Evolutionary conservation across 805 yeast genomes (phyloP).

Genomic region (Pichia deserticola): DNA sequence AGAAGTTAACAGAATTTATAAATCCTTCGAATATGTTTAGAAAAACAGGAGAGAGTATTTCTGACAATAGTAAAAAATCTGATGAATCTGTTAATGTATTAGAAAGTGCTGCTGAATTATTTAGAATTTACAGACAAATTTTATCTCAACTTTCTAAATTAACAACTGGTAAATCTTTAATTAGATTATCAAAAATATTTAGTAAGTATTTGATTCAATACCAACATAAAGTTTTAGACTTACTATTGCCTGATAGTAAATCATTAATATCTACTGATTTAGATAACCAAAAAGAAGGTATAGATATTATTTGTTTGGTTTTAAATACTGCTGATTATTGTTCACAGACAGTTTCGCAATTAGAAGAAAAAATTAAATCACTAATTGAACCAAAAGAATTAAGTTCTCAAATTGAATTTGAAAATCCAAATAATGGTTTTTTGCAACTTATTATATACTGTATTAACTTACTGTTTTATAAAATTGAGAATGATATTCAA

Average conservation of each 20-base stretch:
- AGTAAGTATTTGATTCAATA: slow-evolving; percentile 59
- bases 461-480: slow-evolving; percentile 45
- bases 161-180: slow-evolving; percentile 38
- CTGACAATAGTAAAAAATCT: slow-evolving; percentile 14
- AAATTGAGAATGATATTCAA: slow-evolving; percentile 53
- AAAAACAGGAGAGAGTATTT: slow-evolving; percentile 30
- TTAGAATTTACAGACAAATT: slow-evolving; percentile 66
- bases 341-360: slow-evolving; percentile 65
- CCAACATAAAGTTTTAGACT: slow-evolving; percentile 41
- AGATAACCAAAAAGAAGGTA: slow-evolving; percentile 45
- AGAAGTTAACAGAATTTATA: slow-evolving; percentile 58
- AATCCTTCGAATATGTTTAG: slow-evolving; percentile 45
- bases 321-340: slow-evolving; percentile 89
- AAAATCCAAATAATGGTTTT: slow-evolving; percentile 47
- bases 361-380: slow-evolving; percentile 52
- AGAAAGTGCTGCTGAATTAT: slow-evolving; percentile 81
- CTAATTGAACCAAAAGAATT: slow-evolving; percentile 29
- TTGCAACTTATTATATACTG: slow-evolving; percentile 51
- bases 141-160: slow-evolving; percentile 64
- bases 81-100: slow-evolving; percentile 43
- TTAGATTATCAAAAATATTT: slow-evolving; percentile 54
- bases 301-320: slow-evolving; percentile 60
- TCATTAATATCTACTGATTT: slow-evolving; percentile 26
- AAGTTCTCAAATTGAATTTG: slow-evolving; percentile 43
- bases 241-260: slow-evolving; percentile 37